These are phyloP conservation scores for Candida glaebosa DNA, from an alignment of 805 yeast species.

Conservation along the genomic window DNA sequence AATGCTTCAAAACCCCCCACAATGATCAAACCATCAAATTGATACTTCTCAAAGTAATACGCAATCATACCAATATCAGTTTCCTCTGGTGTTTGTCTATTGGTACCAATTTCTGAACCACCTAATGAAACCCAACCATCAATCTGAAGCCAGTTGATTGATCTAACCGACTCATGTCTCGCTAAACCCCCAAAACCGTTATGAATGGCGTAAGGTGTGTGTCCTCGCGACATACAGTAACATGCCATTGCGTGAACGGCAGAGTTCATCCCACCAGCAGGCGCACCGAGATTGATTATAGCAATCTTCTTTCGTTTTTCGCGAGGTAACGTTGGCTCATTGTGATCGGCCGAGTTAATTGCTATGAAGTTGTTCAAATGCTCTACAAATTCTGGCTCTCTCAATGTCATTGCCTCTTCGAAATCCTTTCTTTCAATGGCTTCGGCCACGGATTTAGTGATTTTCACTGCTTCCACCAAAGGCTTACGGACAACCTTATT, in stretches of 20 bases:
- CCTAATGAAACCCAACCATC: slow-evolving; percentile 88
- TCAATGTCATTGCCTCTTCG: slow-evolving; percentile 77
- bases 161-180: slow-evolving; percentile 79
- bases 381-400: slow-evolving; percentile 87
- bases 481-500: slow-evolving; percentile 84
- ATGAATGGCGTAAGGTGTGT: slow-evolving; percentile 82
- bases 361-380: slow-evolving; percentile 69
- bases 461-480: slow-evolving; percentile 82
- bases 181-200: slow-evolving; percentile 92
- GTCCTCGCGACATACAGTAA: slow-evolving; percentile 87
- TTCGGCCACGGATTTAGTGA: slow-evolving; percentile 85
- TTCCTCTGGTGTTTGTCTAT: slow-evolving; percentile 76
- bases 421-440: slow-evolving; percentile 81
- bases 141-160: slow-evolving; percentile 77
- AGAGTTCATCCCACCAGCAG: slow-evolving; percentile 94
- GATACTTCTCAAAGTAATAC: slow-evolving; percentile 83
- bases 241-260: slow-evolving; percentile 89
- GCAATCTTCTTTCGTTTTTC: slow-evolving; percentile 70
- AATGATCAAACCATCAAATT: slow-evolving; percentile 82
- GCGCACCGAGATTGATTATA: slow-evolving; percentile 91
- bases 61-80: slow-evolving; percentile 87
- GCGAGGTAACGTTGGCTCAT: slow-evolving; percentile 55
- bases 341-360: slow-evolving; percentile 66
- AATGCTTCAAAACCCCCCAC: slow-evolving; percentile 99
- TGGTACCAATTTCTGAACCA: slow-evolving; percentile 97